These are phyloP conservation scores for Melanomma pulvis-pyrius DNA, from an alignment of 495 filamentous ascomycete genomes.

Conservation along the genomic window DNA sequence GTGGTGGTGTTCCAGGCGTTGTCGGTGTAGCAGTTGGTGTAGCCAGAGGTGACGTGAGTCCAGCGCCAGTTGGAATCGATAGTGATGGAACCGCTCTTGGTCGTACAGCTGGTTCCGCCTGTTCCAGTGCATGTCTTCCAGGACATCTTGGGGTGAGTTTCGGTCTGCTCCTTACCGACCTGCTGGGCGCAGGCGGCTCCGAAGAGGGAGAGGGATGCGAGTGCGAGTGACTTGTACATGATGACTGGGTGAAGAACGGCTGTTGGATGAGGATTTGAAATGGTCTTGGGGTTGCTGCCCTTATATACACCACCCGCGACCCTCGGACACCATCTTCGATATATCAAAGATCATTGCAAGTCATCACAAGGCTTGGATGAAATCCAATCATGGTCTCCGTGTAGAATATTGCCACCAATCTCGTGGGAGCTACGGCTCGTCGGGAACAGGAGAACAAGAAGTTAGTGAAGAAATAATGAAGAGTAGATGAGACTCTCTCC, in stretches of 20 bases:
- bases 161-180: conserved; percentile 45
- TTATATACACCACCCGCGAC: conserved; percentile 24
- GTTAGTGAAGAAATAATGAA: conserved; percentile 24
- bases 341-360: conserved; percentile 2
- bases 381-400: conserved; percentile 4
- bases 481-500: conserved; percentile 29
- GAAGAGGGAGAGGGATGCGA: conserved; percentile 37
- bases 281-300: background rate
- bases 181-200: conserved; percentile 37
- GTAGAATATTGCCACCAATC: conserved; percentile 25
- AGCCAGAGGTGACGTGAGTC: conserved; percentile 45
- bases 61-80: conserved; percentile 54
- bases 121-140: conserved; percentile 56
- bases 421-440: conserved; percentile 25
- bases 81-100: conserved; percentile 53
- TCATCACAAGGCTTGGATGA: background rate
- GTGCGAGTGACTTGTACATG: conserved; percentile 36
- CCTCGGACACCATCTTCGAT: conserved; percentile 2
- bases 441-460: conserved; percentile 18
- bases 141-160: conserved; percentile 56
- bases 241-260: conserved; percentile 22
- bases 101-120: conserved; percentile 55
- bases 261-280: conserved; percentile 19
- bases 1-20: conserved; percentile 44
- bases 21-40: conserved; percentile 45